phyloP scores from a whole-genome alignment of 1,284 basidiomycete species.

The Abortiporus biennis region DNA sequence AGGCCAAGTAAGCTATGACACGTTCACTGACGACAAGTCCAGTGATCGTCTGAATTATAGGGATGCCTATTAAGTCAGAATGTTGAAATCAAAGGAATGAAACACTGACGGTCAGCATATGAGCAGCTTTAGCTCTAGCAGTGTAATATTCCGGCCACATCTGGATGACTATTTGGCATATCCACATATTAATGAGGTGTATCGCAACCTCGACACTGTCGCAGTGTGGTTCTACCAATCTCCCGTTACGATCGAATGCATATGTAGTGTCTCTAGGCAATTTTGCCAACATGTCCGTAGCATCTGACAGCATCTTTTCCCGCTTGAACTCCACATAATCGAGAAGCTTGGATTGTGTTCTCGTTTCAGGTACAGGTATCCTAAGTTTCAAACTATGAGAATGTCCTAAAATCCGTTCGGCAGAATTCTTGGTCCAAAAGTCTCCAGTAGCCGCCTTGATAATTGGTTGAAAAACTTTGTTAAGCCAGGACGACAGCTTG shows the following conservation, averaged over 20 bases:
- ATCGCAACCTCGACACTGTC: conserved; percentile 20
- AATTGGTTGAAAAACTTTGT: conserved; percentile 20
- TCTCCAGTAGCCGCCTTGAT: conserved; percentile 22
- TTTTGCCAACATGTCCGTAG: conserved; percentile 5
- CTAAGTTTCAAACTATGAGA: background rate
- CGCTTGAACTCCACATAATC: conserved; percentile 10
- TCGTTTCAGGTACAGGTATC: background rate
- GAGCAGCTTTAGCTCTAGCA: conserved; percentile 20
- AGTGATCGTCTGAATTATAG: conserved; percentile 6
- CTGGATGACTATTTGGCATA: conserved; percentile 20
- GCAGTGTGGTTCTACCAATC: conserved; percentile 13
- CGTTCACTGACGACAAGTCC: conserved; percentile 5
- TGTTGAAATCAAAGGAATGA: background rate
- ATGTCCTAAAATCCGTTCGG: conserved; percentile 4
- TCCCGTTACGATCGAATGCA: conserved; percentile 9
- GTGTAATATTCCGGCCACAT: conserved; percentile 18
- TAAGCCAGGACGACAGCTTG: conserved; percentile 19
- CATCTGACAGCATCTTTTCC: conserved; percentile 10
- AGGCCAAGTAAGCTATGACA: conserved; percentile 3
- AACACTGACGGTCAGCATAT: conserved; percentile 23
- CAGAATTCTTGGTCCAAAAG: conserved; percentile 10
- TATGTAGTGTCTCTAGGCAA: conserved; percentile 11
- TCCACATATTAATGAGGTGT: conserved; percentile 26
- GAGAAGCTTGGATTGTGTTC: conserved; percentile 9
- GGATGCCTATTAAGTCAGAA: conserved; percentile 1